Base-by-base conservation (phyloP, 257 asterid genomes). In the Solanum pennellii region DNA sequence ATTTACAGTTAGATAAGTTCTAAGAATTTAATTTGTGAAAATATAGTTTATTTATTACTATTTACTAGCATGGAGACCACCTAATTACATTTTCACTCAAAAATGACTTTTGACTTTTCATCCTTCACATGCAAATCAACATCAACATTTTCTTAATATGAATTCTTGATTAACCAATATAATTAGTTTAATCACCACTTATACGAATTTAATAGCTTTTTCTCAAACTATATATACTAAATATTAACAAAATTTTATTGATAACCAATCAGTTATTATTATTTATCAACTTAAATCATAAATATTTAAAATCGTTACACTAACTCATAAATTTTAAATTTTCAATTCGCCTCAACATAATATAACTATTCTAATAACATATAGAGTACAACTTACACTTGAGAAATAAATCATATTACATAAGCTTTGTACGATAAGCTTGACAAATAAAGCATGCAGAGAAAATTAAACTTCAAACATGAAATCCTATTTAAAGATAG, bases 111-210 rank as follows among this genome's bases (percentile, higher is more conserved):
- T 72, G 79, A 72, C 79, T 72, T 35, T 72, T 18, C 41, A 35
- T 3, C 79, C 27, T 72, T 72, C 27, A 72, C 79, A 72, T 35
- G 45, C 79, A 72, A 72, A 72, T 72, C 79, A 72, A 72, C 27
- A 72, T 72, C 79, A 21, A 4, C 20, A 14, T 47, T 5, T 47
- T 14, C 1, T 47, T 4, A 47, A 5, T 15, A 47, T 47, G 56
- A 47, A 15, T 47, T 20, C 11, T 56, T 18, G 11, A 56, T 18
- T 56, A 18, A 60, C 12, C 29, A 60, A 23, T 12, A 60, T 9
- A 60, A 4, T 60, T 10, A 18, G 3, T 60, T 13, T 60, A 60
- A 60, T 23, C 29, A 23, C 2, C 69, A 60, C 11, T 23, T 4
- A 10, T 10, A 13, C 0, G 3, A 66, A 66, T 13, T 5, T 3